Base-by-base conservation (phyloP, 164 flowering plant genomes). In the Kingdonia uniflora region DNA sequence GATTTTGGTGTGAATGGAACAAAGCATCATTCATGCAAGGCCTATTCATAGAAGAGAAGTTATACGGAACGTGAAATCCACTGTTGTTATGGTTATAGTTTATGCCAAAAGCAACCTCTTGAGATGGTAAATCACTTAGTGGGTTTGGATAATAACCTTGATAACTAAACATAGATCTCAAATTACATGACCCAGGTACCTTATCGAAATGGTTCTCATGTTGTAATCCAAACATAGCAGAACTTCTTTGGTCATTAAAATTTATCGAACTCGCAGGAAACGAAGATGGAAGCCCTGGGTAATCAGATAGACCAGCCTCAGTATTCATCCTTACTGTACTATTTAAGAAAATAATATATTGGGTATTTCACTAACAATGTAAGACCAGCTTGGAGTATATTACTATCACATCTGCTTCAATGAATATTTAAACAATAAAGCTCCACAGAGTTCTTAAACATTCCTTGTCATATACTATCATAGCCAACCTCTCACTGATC, bases 21-120 rank as follows among this genome's bases (percentile, higher is more conserved):
- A 41, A 51, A 39, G 52, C 53, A 49, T 70, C 70, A 51, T 60
- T 22, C 17, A 59, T 11, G 21, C 35, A 58, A 58, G 75, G 61
- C 64, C 71, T 53, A 52, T 14, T 41, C 5, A 56, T 12, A 50
- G 62, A 44, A 33, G 57, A n/a, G n/a, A n/a, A 14, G 47, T 45
- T 13, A 11, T 61, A 47, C 0, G 61, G 41, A 4, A 38, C 42
- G 1, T 15, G 59, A 66, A 42, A 19, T 29, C 59, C 68, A 24
- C 55, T 39, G 16, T 22, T n/a, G 19, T 19, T 10, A 8, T 49
- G 37, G 2, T 35, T 58, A 52, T 35, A 40, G 25, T 29, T 46
- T 10, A 56, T 39, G 58, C 51, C 63, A 49, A 19, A 50, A 45
- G 14, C 37, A 8, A 11, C 49, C 26, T 41, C 41, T 54, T 17